A percentile compares a stretch with the other conserved stretches of the same genome.
These are phyloP conservation scores for Rubia occidens DNA, from an alignment of 305 asterid species.

Conservation along the genomic window DNA sequence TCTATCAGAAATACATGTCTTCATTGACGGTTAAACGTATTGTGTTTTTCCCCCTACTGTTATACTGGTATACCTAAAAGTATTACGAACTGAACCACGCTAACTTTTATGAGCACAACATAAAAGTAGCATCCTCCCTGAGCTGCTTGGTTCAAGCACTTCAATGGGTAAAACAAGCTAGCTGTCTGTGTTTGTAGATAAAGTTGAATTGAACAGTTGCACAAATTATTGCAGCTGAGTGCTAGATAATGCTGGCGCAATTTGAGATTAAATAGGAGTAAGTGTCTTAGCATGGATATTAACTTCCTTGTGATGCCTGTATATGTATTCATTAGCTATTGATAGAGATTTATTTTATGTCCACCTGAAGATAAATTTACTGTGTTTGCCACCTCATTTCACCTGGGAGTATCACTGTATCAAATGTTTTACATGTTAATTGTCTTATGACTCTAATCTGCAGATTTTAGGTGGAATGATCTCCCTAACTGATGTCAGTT, in stretches of 20 bases:
- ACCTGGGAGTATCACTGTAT: not conserved
- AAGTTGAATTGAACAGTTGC: not conserved
- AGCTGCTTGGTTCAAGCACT: constrained; percentile 3
- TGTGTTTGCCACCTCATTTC: not conserved
- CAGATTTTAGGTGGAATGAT: constrained; percentile 46
- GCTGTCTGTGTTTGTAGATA: not conserved
- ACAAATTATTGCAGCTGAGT: not conserved
- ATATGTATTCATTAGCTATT: constrained; percentile 1
- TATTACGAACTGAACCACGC: not conserved
- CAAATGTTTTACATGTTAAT: constrained; percentile 5
- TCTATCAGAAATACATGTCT: not conserved
- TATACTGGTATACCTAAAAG: not conserved
- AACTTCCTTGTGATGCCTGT: not conserved
- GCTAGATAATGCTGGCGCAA: not conserved
- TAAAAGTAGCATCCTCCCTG: not conserved
- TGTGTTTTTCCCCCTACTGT: too few relatives aligned
- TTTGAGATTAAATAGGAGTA: not conserved
- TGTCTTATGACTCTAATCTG: constrained; percentile 16
- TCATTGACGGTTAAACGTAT: not conserved
- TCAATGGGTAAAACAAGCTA: not conserved
- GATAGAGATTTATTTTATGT: not conserved
- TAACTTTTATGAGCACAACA: not conserved
- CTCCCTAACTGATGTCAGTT: constrained; percentile 48
- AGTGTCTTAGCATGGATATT: not conserved
- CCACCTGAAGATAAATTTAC: not conserved